Conservation (phyloP, 139 green algal genomes). For the Chloropicon primus region DNA sequence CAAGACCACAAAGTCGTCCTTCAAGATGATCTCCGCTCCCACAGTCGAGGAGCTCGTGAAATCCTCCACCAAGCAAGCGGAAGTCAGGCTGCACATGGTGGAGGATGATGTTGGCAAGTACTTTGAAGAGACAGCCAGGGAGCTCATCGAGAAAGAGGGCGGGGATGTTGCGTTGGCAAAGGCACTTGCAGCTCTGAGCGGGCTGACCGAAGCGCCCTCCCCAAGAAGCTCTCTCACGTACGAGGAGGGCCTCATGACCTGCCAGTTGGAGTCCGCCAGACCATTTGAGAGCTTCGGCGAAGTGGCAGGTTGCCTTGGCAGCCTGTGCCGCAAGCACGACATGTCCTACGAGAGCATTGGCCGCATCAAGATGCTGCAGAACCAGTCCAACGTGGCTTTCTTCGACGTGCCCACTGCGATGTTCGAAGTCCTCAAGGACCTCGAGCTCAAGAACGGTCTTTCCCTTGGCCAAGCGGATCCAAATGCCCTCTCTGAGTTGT, state of each 20-base stretch:
- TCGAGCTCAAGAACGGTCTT: constrained; percentile 21
- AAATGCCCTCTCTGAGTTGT: constrained; percentile 23
- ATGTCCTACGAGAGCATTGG: constrained; percentile 27
- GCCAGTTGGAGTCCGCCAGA: background rate
- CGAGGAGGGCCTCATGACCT: constrained; percentile 51
- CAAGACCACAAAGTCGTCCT: constrained; percentile 15
- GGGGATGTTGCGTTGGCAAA: constrained; percentile 37
- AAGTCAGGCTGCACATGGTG: constrained; percentile 48
- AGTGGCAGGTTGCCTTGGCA: background rate
- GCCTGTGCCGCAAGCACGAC: constrained; percentile 3
- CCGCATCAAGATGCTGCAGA: constrained; percentile 38
- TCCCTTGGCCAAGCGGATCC: constrained; percentile 25
- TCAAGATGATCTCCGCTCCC: constrained; percentile 23
- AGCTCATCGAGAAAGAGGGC: constrained; percentile 36
- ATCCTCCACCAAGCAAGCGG: constrained; percentile 11
- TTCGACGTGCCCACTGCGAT: constrained; percentile 63
- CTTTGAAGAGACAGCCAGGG: constrained; percentile 62
- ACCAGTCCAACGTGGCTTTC: constrained; percentile 36
- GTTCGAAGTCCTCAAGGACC: constrained; percentile 30
- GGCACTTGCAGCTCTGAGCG: constrained; percentile 72
- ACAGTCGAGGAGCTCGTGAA: constrained; percentile 12
- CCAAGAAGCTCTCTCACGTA: constrained; percentile 48
- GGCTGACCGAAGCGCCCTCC: constrained; percentile 57
- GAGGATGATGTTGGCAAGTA: constrained; percentile 56
- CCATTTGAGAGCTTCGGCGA: constrained; percentile 6